These are phyloP conservation scores for Annulohypoxylon moriforme DNA, from an alignment of 495 filamentous ascomycete species.

Conservation along the genomic window DNA sequence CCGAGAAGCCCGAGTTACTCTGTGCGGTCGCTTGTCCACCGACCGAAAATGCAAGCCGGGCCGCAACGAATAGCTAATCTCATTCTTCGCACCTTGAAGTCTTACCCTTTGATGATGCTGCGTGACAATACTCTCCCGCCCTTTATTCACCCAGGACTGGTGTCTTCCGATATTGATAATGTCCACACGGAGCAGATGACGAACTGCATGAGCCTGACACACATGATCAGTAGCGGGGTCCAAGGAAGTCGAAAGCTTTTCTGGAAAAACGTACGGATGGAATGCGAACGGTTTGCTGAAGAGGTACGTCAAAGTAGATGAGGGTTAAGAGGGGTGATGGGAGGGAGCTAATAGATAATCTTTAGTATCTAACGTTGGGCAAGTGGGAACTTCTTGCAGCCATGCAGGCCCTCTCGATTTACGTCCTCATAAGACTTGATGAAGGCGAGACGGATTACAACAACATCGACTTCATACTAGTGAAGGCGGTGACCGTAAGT, in stretches of 20 bases:
- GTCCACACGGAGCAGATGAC: slow-evolving; percentile 51
- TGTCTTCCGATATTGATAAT: slow-evolving; percentile 19
- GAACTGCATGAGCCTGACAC: slow-evolving; percentile 60
- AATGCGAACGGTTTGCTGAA: slow-evolving; percentile 57
- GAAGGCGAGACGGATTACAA: slow-evolving; percentile 60
- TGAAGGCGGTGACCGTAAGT: slow-evolving; percentile 54
- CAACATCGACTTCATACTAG: slow-evolving; percentile 53
- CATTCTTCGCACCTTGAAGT: slow-evolving; percentile 57
- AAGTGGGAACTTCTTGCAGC: slow-evolving; percentile 57
- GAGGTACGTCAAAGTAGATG: slow-evolving; percentile 47
- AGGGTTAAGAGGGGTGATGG: background rate
- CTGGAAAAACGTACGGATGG: slow-evolving; percentile 55
- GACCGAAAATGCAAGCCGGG: slow-evolving; percentile 46
- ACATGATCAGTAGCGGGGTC: slow-evolving; percentile 50
- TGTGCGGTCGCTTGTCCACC: slow-evolving; percentile 49
- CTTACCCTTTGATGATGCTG: slow-evolving; percentile 56
- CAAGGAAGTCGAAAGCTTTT: slow-evolving; percentile 58
- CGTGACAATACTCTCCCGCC: slow-evolving; percentile 45
- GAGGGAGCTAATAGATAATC: background rate
- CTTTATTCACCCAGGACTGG: slow-evolving; percentile 8
- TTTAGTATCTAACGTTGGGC: slow-evolving; percentile 48
- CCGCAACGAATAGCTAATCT: slow-evolving; percentile 52
- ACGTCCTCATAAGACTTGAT: slow-evolving; percentile 55
- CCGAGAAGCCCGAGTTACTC: slow-evolving; percentile 44
- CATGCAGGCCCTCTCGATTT: slow-evolving; percentile 58